These are phyloP conservation scores for Pythium phragmiticola DNA, from an alignment of 352 stramenopile species.

Conservation along the genomic window DNA sequence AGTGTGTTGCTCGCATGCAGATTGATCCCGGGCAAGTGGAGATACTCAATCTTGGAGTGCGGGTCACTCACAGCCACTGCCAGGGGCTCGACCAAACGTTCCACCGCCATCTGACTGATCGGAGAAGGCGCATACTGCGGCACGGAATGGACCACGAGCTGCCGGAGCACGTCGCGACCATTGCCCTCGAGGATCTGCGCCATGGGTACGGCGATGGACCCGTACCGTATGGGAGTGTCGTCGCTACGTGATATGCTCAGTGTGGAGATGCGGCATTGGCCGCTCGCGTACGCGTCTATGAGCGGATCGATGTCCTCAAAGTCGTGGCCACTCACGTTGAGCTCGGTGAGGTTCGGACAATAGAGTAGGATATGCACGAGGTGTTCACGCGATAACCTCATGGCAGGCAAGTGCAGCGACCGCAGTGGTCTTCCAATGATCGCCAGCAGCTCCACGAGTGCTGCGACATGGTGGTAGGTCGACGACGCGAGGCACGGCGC, in stretches of 20 bases:
- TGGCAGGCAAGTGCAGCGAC: not conserved
- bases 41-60: constrained; percentile 1
- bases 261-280: constrained; percentile 5
- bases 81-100: not conserved
- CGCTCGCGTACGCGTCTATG: not conserved
- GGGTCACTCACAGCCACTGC: constrained; percentile 6
- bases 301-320: constrained; percentile 7
- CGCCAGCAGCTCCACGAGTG: constrained; percentile 1
- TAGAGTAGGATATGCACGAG: constrained; percentile 7
- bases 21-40: constrained; percentile 8
- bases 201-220: not conserved
- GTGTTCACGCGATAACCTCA: not conserved
- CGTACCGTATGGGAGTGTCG: not conserved
- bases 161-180: constrained; percentile 1
- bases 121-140: not conserved
- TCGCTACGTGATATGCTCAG: constrained; percentile 7
- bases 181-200: not conserved
- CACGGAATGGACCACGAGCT: constrained; percentile 1
- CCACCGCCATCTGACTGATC: not conserved
- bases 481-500: not conserved
- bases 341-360: constrained; percentile 17
- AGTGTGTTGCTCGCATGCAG: not conserved
- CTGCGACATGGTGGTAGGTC: not conserved
- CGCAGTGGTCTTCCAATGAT: constrained; percentile 4
- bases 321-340: constrained; percentile 9